Base-by-base conservation (phyloP, 495 filamentous ascomycete genomes). In the Xylaria venustula region DNA sequence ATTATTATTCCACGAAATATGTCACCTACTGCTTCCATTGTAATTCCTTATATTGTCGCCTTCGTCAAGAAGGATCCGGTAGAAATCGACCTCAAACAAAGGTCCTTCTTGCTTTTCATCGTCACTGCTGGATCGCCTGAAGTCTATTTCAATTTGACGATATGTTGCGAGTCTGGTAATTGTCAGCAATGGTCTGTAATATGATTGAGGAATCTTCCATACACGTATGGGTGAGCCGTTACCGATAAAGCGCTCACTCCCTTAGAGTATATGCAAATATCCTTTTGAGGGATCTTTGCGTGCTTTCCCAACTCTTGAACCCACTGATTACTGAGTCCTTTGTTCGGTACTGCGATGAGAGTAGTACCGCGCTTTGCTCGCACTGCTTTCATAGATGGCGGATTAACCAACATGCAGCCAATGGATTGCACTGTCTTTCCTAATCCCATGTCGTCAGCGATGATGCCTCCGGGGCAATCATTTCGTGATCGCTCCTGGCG, bases 401-500 rank as follows among this genome's bases (percentile, higher is more conserved):
- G 67, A 61, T 89, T 85, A 8, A 81, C 75, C 17, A 83, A 62
- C 45, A 91, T 85, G 19, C 87, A 71, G 2, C 85, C 82, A n/a
- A 91, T 88, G n/a, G 88, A 77, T 60, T 90, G 85, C n/a, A 91
- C 79, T 2, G 88, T 91, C 72, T 91, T 90, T 15, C 88, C 88
- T 14, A 91, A 71, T 6, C 88, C 88, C 88, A 91, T 90, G 50
- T 89, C 85, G 71, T 91, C 88, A 14, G 85, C 85, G 9, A 90
- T 72, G 19, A 91, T 87, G 23, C 88, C 88, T 44, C 88, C 88
- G 1, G 54, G 30, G 0, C 65, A 66, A 7, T 12, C 14, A 2
- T 45, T 42, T 17, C 37, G 47, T 26, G 45, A 32, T 46, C 57
- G 62, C 52, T 69, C 71, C 30, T 47, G 66, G n/a, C 52, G 55